Base-by-base conservation (phyloP, 2,329 filamentous ascomycete genomes). In the Colletotrichum nymphaeae region DNA sequence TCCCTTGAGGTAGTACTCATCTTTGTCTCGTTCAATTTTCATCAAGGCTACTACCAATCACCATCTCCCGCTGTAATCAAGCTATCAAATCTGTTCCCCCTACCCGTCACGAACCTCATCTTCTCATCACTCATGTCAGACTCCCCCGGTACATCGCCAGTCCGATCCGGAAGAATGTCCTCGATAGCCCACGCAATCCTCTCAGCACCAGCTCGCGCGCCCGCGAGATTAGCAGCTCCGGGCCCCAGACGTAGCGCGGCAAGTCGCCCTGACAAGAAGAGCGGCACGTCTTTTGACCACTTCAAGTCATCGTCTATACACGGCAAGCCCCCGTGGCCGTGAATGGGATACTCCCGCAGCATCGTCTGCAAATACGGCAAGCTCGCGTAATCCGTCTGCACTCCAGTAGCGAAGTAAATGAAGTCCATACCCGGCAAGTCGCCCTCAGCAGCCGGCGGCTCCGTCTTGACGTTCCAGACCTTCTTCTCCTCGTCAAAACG, bases 381-480 rank as follows among this genome's bases (percentile, higher is more conserved):
- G 2, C 85, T 85, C 1, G 82, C 78, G 30, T 94, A 89, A 75
- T 95, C 87, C 0, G 90, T 89, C 62, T 90, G 87, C 52, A 93
- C 89, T 0, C 94, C 94, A 0, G 94, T 96, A 16, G 94, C 93
- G 77, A 93, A 94, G 81, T 93, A 93, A 75, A 95, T 90, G 81
- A 93, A 93, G 79, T 95, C 86, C 60, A 92, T 87, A 0, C 83
- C 80, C 0, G 92, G 91, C 12, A 93, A 7, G 42, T 79, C 3
- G 81, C 78, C 0, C 82, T 82, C 16, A 90, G 19, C 42, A 22
- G 42, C 84, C 0, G 86, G 82, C 0, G 91, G 90, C 4, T 88
- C 83, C 0, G 90, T 90, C 52, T 84, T 79, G 24, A 93, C 81
- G 0, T 78, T 76, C 82, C 86, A 87, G 4, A 73, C 74, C 2